These are phyloP conservation scores for Suhomyces kunorum DNA, from an alignment of 1,139 yeast genomes.

Conservation along the genomic window DNA sequence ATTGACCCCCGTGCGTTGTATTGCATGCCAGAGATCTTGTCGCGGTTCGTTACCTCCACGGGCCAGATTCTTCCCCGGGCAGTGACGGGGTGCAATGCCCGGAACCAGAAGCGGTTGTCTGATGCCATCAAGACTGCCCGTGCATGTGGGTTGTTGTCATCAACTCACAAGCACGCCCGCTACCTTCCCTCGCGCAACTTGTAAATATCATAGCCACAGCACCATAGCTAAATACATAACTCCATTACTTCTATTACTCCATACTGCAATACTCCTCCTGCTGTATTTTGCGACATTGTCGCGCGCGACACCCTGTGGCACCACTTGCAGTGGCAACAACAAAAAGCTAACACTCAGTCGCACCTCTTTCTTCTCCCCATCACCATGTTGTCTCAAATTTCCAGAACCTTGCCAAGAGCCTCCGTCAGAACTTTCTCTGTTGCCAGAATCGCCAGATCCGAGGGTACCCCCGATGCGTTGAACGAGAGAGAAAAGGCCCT, in stretches of 20 bases:
- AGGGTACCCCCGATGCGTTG: constrained; percentile 36
- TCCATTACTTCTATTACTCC: neutral
- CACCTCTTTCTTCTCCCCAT: constrained; percentile 1
- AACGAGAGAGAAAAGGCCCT: constrained; percentile 49
- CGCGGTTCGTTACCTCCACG: constrained; percentile 57
- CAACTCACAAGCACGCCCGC: constrained; percentile 57
- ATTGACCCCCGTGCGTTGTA: constrained; percentile 67
- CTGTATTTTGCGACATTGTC: neutral
- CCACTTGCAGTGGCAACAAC: constrained; percentile 9
- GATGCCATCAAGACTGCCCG: constrained; percentile 72
- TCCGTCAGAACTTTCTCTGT: constrained; percentile 43
- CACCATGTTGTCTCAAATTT: constrained; percentile 39
- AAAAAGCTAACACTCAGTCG: too few species aligned
- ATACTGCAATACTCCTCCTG: too few species aligned
- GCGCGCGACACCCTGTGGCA: constrained; percentile 6
- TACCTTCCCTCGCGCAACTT: constrained; percentile 44
- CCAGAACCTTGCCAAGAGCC: constrained; percentile 30
- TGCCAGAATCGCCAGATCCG: constrained; percentile 34
- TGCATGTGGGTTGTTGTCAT: constrained; percentile 64
- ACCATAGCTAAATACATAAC: neutral
- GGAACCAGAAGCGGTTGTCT: constrained; percentile 63
- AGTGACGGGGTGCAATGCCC: constrained; percentile 62
- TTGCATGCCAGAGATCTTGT: constrained; percentile 63
- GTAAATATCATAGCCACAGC: constrained; percentile 20
- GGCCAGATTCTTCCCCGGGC: constrained; percentile 70